These are phyloP conservation scores for Ceratocystis cacaofunesta DNA, from an alignment of 2,329 filamentous ascomycete genomes.

Conservation along the genomic window DNA sequence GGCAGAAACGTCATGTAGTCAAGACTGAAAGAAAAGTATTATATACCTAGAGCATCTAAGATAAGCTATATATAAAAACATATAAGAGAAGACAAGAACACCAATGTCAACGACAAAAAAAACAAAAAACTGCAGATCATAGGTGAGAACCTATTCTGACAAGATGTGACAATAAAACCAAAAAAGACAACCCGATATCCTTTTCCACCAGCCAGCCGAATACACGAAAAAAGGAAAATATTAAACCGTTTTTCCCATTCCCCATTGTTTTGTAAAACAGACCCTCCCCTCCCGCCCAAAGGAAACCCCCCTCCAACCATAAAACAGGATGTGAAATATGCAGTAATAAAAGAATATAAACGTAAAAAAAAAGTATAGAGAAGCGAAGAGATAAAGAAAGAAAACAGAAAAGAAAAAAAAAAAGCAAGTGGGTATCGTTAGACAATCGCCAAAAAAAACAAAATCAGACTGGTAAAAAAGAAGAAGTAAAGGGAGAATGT, in stretches of 20 bases:
- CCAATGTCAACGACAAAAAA: not conserved
- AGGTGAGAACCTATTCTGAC: not conserved
- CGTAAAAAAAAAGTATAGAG: not conserved
- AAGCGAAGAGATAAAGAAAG: constrained; percentile 1
- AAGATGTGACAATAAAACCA: not conserved
- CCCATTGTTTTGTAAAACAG: too few species aligned
- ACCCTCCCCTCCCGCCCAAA: too few species aligned
- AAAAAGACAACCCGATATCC: not conserved
- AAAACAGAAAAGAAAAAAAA: constrained; percentile 5
- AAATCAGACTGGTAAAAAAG: not conserved
- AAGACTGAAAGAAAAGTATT: not conserved
- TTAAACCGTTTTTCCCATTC: not conserved
- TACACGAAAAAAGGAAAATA: not conserved
- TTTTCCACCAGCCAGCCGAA: not conserved
- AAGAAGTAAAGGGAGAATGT: not conserved
- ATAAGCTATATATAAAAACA: not conserved
- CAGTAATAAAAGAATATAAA: not conserved
- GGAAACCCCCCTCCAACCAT: too few species aligned
- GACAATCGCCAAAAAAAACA: not conserved
- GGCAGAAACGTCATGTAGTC: not conserved
- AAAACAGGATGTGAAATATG: not conserved
- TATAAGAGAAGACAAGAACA: too few species aligned
- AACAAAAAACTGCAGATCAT: not conserved
- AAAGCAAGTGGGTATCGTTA: constrained; percentile 3
- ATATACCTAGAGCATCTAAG: not conserved